Evolutionary conservation across 1,139 yeast species (phyloP).

Genomic region (Fermentozyma sake): DNA sequence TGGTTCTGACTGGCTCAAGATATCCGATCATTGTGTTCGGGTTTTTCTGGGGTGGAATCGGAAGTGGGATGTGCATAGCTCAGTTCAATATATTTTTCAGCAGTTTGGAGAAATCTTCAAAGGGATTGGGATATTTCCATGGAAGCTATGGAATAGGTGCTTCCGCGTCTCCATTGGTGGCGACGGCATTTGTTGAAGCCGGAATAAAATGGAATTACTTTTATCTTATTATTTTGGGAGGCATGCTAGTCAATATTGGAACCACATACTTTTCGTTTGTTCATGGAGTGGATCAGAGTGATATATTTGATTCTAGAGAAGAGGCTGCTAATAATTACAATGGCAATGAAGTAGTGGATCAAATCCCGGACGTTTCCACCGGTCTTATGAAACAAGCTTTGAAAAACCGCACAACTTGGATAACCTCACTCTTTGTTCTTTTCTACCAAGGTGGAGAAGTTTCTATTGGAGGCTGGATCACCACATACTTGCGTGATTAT

Average conservation of each 20-base stretch:
- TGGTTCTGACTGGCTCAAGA: constrained; percentile 29
- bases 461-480: constrained; percentile 67
- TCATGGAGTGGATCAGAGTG: constrained; percentile 11
- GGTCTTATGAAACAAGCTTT: constrained; percentile 24
- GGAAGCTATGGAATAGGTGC: constrained; percentile 18
- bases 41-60: constrained; percentile 16
- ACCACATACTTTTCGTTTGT: constrained; percentile 9
- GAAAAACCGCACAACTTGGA: constrained; percentile 47
- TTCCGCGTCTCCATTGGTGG: constrained; percentile 21
- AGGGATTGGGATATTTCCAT: constrained; percentile 14
- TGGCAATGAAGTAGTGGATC: too few relatives aligned
- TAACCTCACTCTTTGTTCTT: constrained; percentile 48
- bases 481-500: constrained; percentile 55
- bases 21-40: constrained; percentile 16
- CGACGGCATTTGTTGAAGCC: constrained; percentile 12
- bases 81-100: constrained; percentile 14
- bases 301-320: constrained; percentile 5
- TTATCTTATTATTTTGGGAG: constrained; percentile 12
- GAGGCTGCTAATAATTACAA: too few relatives aligned
- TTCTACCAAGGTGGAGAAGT: constrained; percentile 71
- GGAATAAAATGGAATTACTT: constrained; percentile 14
- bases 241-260: constrained; percentile 9
- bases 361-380: constrained; percentile 1
- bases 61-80: constrained; percentile 13
- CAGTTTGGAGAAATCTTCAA: constrained; percentile 13